Conservation (phyloP, 1,284 basidiomycete species). For the Rhizoctonia solani region DNA sequence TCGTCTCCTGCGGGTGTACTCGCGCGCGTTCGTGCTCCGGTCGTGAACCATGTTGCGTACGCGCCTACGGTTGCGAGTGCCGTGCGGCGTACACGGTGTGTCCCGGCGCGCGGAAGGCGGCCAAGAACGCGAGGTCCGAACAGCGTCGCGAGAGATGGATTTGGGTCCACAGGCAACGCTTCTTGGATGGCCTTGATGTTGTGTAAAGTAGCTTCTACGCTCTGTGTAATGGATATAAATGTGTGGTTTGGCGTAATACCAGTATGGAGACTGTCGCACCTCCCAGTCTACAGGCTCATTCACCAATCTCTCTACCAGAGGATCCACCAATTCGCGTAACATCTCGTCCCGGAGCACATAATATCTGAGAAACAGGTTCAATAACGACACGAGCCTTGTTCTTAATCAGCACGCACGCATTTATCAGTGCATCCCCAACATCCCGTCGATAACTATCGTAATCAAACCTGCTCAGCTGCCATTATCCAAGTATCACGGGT, state of each 20-base stretch:
- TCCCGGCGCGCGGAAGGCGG: conserved; percentile 64
- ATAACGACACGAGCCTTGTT: background rate
- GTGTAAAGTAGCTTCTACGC: conserved; percentile 81
- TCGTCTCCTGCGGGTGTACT: conserved; percentile 16
- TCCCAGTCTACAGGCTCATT: conserved; percentile 60
- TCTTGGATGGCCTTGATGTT: conserved; percentile 85
- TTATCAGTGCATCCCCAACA: conserved; percentile 87
- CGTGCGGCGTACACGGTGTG: conserved; percentile 70
- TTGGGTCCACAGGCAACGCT: conserved; percentile 76
- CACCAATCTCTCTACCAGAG: conserved; percentile 59
- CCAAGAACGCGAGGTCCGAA: conserved; percentile 74
- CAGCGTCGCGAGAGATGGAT: conserved; percentile 63
- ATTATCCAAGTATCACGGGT: background rate
- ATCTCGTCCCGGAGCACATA: conserved; percentile 84
- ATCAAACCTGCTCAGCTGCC: background rate
- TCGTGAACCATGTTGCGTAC: conserved; percentile 28
- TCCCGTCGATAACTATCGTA: conserved; percentile 75
- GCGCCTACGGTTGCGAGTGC: conserved; percentile 50
- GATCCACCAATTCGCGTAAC: conserved; percentile 68
- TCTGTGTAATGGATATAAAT: conserved; percentile 50
- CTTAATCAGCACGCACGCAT: conserved; percentile 61
- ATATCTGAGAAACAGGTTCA: conserved; percentile 57
- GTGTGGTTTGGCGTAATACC: background rate
- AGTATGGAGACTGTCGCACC: conserved; percentile 50
- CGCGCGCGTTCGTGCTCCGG: conserved; percentile 12